These are phyloP conservation scores for Phialophora verrucosa DNA, from an alignment of 2,329 filamentous ascomycete species.

Conservation along the genomic window DNA sequence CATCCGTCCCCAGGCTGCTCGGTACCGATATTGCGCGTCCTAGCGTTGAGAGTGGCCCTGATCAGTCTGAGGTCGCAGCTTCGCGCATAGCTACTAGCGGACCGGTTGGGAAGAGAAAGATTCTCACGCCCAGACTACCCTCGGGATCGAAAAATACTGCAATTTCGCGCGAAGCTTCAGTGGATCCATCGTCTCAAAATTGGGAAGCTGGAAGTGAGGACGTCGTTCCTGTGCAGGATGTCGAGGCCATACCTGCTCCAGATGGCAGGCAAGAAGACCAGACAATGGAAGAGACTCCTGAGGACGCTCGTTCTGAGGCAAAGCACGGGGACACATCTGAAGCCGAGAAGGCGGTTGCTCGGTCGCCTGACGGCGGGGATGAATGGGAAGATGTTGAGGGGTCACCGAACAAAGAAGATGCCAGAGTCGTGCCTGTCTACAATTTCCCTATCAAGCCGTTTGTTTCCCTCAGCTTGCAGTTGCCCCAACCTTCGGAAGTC, in stretches of 20 bases:
- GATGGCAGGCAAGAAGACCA: not conserved
- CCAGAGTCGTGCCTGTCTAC: constrained; percentile 75
- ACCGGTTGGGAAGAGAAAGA: constrained; percentile 28
- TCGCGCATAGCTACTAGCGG: constrained; percentile 20
- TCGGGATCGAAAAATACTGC: constrained; percentile 23
- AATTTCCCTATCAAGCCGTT: constrained; percentile 98
- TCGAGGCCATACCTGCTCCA: not conserved
- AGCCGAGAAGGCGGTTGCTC: constrained; percentile 10
- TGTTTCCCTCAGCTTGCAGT: constrained; percentile 79
- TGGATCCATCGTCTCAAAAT: constrained; percentile 21
- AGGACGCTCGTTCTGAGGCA: not conserved
- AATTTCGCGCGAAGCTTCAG: constrained; percentile 28
- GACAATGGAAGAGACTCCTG: not conserved
- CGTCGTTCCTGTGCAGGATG: constrained; percentile 1
- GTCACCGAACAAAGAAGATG: constrained; percentile 65
- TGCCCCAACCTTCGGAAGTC: constrained; percentile 61
- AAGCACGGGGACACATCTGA: not conserved
- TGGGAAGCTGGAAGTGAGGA: constrained; percentile 13
- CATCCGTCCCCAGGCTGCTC: constrained; percentile 36
- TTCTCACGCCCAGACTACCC: constrained; percentile 29
- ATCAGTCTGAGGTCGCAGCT: constrained; percentile 9
- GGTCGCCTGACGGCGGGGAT: constrained; percentile 65
- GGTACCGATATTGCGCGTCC: constrained; percentile 43
- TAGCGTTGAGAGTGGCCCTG: constrained; percentile 28
- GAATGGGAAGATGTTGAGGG: constrained; percentile 86